phyloP scores from a whole-genome alignment of 257 asterid species.

The Agastache rugosa region DNA sequence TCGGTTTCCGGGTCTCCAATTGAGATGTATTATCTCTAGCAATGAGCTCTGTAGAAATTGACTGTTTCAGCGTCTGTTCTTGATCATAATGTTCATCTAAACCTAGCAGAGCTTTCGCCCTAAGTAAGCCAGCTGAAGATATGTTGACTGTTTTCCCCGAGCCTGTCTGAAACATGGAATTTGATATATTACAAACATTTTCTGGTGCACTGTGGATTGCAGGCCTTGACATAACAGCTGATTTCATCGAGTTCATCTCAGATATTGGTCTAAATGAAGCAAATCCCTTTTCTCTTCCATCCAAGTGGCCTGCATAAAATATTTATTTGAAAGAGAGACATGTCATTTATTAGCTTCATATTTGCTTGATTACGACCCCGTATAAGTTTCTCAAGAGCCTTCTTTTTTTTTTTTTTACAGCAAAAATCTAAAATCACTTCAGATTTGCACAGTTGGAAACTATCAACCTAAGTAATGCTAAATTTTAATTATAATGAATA shows the following conservation, averaged over 20 bases:
- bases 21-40: constrained; percentile 41
- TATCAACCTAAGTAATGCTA: background rate
- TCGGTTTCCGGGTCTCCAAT: constrained; percentile 31
- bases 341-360: constrained; percentile 14
- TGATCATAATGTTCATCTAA: constrained; percentile 55
- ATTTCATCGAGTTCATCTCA: constrained; percentile 35
- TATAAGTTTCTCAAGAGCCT: background rate
- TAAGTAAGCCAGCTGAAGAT: constrained; percentile 77
- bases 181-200: constrained; percentile 40
- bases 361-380: background rate
- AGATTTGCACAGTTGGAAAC: constrained; percentile 8
- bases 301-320: constrained; percentile 53
- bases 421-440: background rate
- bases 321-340: constrained; percentile 25
- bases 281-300: constrained; percentile 47
- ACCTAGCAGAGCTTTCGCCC: constrained; percentile 81
- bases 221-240: constrained; percentile 41
- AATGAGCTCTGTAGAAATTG: constrained; percentile 42
- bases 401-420: constrained; percentile 7
- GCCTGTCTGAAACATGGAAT: constrained; percentile 66
- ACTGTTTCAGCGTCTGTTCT: constrained; percentile 42
- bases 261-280: constrained; percentile 38
- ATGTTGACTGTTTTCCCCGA: constrained; percentile 79
- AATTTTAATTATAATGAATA: background rate
- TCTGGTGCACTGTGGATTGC: constrained; percentile 39